These are phyloP conservation scores for Psophocarpus tetragonolobus DNA, from an alignment of 306 rosid species.

Conservation along the genomic window DNA sequence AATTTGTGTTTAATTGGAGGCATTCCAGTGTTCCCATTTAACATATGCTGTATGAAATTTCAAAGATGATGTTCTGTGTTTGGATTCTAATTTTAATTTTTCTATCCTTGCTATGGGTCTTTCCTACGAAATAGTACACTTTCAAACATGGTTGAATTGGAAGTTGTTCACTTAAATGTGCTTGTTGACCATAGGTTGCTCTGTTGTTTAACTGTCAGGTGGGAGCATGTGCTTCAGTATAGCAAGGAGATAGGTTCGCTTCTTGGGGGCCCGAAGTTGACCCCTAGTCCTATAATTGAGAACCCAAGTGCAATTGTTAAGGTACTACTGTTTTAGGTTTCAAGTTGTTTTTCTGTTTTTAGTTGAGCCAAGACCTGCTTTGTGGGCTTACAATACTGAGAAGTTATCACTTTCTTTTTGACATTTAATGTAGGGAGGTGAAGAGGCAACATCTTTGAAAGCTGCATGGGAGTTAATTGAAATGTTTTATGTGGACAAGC, in stretches of 20 bases:
- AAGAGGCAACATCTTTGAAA: constrained; percentile 77
- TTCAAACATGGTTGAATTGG: not conserved
- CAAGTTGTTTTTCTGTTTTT: not conserved
- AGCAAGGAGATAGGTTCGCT: constrained; percentile 78
- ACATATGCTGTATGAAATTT: not conserved
- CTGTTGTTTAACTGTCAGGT: constrained; percentile 53
- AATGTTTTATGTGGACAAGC: constrained; percentile 89
- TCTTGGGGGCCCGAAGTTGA: constrained; percentile 56
- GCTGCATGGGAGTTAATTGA: constrained; percentile 97
- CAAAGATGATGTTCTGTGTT: not conserved
- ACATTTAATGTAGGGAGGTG: constrained; percentile 55
- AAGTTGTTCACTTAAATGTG: not conserved
- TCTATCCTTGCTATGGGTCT: not conserved
- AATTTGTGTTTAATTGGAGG: not conserved
- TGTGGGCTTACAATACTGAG: not conserved
- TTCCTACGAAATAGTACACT: too few relatives aligned
- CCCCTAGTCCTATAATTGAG: constrained; percentile 58
- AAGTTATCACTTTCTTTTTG: not conserved
- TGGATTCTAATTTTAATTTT: not conserved
- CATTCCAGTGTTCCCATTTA: not conserved
- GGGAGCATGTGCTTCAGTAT: constrained; percentile 86
- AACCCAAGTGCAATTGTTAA: constrained; percentile 53
- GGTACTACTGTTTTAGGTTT: constrained; percentile 50
- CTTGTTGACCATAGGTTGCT: constrained; percentile 9
- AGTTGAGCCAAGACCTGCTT: constrained; percentile 8